phyloP scores from a whole-genome alignment of 148 eudicot genomes.

The Chenopodium quinoa region DNA sequence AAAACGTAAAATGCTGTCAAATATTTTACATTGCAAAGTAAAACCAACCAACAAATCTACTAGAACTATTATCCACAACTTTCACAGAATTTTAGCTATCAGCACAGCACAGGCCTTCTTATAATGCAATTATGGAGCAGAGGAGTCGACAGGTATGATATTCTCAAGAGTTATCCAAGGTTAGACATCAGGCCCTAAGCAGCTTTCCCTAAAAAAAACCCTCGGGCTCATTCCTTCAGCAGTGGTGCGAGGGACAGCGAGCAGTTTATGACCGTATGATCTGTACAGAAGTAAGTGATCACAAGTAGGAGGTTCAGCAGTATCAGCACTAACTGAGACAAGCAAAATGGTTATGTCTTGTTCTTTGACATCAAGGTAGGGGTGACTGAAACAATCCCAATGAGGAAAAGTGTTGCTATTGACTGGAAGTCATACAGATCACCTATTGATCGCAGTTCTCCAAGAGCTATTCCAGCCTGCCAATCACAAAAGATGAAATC shows the following conservation, averaged over 20 bases:
- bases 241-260: background rate
- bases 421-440: conserved; percentile 87
- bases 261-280: conserved; percentile 9
- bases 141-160: background rate
- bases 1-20: background rate
- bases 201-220: background rate
- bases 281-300: conserved; percentile 33
- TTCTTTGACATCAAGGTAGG: conserved; percentile 70
- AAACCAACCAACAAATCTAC: background rate
- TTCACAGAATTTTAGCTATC: background rate
- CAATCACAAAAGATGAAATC: background rate
- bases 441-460: conserved; percentile 74
- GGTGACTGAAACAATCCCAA: conserved; percentile 70
- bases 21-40: background rate
- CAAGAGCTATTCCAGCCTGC: conserved; percentile 94
- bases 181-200: background rate
- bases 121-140: background rate
- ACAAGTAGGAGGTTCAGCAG: background rate
- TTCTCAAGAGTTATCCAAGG: conserved; percentile 5
- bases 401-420: conserved; percentile 81
- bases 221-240: conserved; percentile 2
- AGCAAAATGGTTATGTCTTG: conserved; percentile 29
- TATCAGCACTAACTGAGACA: background rate
- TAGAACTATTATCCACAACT: background rate
- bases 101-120: conserved; percentile 2